Base-by-base conservation (phyloP, 331 rosid species). In the Malus hybrid region DNA sequence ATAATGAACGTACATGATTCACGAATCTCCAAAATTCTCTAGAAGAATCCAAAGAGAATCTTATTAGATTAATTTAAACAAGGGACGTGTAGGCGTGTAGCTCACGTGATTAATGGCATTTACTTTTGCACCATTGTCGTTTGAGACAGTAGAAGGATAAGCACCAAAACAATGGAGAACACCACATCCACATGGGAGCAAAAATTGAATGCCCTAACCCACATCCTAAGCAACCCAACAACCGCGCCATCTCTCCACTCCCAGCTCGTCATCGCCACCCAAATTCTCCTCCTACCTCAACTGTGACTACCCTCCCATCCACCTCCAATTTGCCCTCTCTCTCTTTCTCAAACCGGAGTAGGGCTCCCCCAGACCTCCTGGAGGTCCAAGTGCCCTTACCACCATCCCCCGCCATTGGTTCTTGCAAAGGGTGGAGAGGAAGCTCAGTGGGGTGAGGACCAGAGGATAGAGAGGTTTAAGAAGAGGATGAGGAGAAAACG, bases 371-470 rank as follows among this genome's bases (percentile, higher is more conserved):
- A 42, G 66, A 83, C 87, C 57, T 91, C 97, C 2, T 91, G 98
- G 98, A 80, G 96, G 46, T 87, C 93, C 74, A 88, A 88, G 78
- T 93, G 96, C 86, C 95, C 95, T 2, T 93, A 69, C 52, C 97
- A 86, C 29, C 93, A 79, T 52, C 98, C 98, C 0, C 96, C 90
- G 0, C 97, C 98, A 0, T 60, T 86, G 90, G 79, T 83, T 65
- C 93, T 93, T 3, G 96, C 97, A 0, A 55, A 75, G 9, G 97
- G 97, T n/a, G 65, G 86, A 8, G 84, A 88, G 2, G 88, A 84
- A 54, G 87, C 93, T 24, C 83, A 52, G 57, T 90, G 96, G 97
- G 90, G 81, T 27, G 75, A 73, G 1, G 84, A 86, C 71, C 77
- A 88, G 57, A 85, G 83, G 74, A 81, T 65, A 67, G 79, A 59